These are phyloP conservation scores for Citrus cavaleriei DNA, from an alignment of 345 rosid genomes.

Conservation along the genomic window DNA sequence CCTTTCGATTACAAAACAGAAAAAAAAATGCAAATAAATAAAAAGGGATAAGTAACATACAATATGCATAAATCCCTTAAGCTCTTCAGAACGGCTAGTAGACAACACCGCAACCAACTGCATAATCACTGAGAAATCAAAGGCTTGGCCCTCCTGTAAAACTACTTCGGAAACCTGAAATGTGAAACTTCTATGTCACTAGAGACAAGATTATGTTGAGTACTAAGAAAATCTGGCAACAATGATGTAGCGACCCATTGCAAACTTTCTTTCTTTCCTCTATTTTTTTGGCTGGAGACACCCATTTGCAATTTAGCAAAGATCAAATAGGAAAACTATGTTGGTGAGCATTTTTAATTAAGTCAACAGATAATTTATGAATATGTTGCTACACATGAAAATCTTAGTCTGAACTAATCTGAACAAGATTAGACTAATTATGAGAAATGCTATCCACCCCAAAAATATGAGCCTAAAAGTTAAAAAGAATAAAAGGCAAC, in stretches of 20 bases:
- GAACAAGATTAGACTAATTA: background rate
- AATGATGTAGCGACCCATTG: background rate
- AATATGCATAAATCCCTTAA: constrained; percentile 74
- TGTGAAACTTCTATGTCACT: constrained; percentile 9
- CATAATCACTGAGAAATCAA: constrained; percentile 75
- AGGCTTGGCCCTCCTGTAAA: constrained; percentile 58
- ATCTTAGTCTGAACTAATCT: background rate
- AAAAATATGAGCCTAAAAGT: background rate
- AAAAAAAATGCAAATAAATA: constrained; percentile 3
- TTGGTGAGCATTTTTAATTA: no score
- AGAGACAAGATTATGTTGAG: background rate
- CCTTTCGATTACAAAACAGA: background rate
- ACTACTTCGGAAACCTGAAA: constrained; percentile 86
- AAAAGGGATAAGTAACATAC: constrained; percentile 49
- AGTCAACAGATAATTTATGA: no score
- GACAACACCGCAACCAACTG: constrained; percentile 75
- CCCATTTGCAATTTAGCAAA: background rate
- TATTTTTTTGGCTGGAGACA: background rate
- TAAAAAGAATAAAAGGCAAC: background rate
- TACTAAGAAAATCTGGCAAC: background rate
- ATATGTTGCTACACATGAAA: background rate
- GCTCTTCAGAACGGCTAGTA: constrained; percentile 47
- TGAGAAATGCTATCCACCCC: background rate
- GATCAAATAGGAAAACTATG: background rate
- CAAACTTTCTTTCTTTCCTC: background rate